These are phyloP conservation scores for Cruciata laevipes DNA, from an alignment of 257 asterid species.

Conservation along the genomic window DNA sequence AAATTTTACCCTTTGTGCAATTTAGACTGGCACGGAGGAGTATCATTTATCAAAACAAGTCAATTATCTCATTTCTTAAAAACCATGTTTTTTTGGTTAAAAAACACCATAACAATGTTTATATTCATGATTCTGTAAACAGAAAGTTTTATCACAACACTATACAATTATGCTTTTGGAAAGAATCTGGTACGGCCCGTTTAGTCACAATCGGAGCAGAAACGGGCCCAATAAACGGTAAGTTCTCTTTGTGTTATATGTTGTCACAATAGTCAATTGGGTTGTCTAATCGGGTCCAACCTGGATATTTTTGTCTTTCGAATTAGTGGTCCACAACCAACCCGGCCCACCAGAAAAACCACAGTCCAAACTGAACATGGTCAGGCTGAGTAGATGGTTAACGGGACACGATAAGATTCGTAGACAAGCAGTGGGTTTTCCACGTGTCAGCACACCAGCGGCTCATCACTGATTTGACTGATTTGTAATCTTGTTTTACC, in stretches of 20 bases:
- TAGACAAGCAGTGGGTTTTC: not conserved
- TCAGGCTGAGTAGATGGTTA: conserved; percentile 7
- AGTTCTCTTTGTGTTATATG: conserved; percentile 16
- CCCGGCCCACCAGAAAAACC: conserved; percentile 8
- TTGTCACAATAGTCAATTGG: conserved; percentile 8
- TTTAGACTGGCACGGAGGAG: no score
- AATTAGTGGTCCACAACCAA: conserved; percentile 10
- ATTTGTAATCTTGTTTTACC: conserved; percentile 3
- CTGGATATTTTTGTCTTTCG: conserved; percentile 6
- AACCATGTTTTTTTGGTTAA: not conserved
- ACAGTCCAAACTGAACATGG: conserved; percentile 5
- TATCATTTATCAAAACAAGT: no score
- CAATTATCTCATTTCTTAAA: no score
- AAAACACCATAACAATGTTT: no score
- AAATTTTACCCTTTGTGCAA: no score
- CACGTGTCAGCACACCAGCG: not conserved
- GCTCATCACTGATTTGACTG: conserved; percentile 4
- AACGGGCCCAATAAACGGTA: conserved; percentile 22
- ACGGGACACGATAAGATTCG: conserved; percentile 13
- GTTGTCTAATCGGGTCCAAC: conserved; percentile 14
- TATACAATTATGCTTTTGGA: not conserved
- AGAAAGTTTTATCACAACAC: no score
- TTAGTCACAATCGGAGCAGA: conserved; percentile 10
- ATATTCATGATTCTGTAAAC: no score
- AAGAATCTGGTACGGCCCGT: conserved; percentile 13